Evolutionary conservation across 2,329 filamentous ascomycete species (phyloP).

Genomic region (Dactylellina cionopaga): DNA sequence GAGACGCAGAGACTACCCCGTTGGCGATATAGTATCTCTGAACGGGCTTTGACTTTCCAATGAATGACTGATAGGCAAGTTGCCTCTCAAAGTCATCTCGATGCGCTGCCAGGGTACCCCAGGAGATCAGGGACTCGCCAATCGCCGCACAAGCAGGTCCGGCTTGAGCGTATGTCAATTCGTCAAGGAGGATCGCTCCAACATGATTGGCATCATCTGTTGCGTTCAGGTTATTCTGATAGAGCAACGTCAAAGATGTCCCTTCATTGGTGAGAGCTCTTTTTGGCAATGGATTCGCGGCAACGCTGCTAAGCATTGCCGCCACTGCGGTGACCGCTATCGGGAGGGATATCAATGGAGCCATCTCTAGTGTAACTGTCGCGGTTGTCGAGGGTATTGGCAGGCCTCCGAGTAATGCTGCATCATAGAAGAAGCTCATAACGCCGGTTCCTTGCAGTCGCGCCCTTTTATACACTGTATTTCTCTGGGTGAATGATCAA

Average conservation of each 20-base stretch:
- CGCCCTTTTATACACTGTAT: background rate
- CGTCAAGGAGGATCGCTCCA: conserved; percentile 65
- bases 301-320: conserved; percentile 24
- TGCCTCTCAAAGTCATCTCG: conserved; percentile 63
- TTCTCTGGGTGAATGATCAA: too few relatives aligned
- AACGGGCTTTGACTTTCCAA: conserved; percentile 59
- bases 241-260: conserved; percentile 65
- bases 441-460: background rate
- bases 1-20: conserved; percentile 60
- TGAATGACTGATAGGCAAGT: conserved; percentile 64
- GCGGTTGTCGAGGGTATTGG: background rate
- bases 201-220: conserved; percentile 67
- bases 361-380: conserved; percentile 12
- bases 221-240: conserved; percentile 68
- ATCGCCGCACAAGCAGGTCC: conserved; percentile 63
- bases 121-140: conserved; percentile 64
- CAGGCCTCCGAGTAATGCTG: background rate
- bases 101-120: conserved; percentile 62
- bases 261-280: conserved; percentile 58
- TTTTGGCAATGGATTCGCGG: conserved; percentile 21
- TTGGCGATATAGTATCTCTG: conserved; percentile 63
- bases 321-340: conserved; percentile 10
- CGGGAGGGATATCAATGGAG: conserved; percentile 8
- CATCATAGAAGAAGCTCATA: background rate
- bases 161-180: conserved; percentile 60